Evolutionary conservation across 345 rosid species (phyloP).

Genomic region (Iberis pinnata): DNA sequence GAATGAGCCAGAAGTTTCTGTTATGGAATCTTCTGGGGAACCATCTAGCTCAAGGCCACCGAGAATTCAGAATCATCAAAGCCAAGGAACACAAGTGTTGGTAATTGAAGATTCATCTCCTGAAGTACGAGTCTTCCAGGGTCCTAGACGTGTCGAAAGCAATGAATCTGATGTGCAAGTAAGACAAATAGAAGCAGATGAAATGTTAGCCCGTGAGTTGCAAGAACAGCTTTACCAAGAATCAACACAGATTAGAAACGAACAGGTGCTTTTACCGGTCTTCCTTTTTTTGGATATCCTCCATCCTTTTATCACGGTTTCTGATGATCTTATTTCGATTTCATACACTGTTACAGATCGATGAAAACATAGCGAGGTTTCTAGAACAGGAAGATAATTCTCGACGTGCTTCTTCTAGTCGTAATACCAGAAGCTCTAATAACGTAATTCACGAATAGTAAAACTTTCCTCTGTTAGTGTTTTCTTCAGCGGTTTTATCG

Average conservation of each 20-base stretch:
- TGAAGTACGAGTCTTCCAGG: slow-evolving; percentile 27
- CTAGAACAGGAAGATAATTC: slow-evolving; percentile 59
- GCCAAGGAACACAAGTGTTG: slow-evolving; percentile 31
- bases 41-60: slow-evolving; percentile 54
- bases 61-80: slow-evolving; percentile 32
- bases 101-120: slow-evolving; percentile 45
- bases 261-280: slow-evolving; percentile 36
- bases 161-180: slow-evolving; percentile 46
- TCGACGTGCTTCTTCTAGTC: slow-evolving; percentile 31
- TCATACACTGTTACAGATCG: slow-evolving; percentile 41
- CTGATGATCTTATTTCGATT: not conserved
- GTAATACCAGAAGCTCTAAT: slow-evolving; percentile 23
- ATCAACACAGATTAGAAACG: slow-evolving; percentile 27
- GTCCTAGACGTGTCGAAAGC: slow-evolving; percentile 26
- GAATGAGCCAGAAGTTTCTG: slow-evolving; percentile 40
- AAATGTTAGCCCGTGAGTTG: slow-evolving; percentile 72
- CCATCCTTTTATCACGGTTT: slow-evolving; percentile 9
- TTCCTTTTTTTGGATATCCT: slow-evolving; percentile 7
- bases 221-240: slow-evolving; percentile 86
- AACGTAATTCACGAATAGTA: slow-evolving; percentile 36
- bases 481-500: not conserved
- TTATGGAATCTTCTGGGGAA: slow-evolving; percentile 50
- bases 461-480: not conserved
- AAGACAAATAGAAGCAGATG: slow-evolving; percentile 91
- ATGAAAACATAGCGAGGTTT: slow-evolving; percentile 50